Percentiles rank a stretch among this genome's conserved stretches.
Evolutionary conservation across 2,329 filamentous ascomycete species (phyloP).

Genomic region (Cercospora citrullina): DNA sequence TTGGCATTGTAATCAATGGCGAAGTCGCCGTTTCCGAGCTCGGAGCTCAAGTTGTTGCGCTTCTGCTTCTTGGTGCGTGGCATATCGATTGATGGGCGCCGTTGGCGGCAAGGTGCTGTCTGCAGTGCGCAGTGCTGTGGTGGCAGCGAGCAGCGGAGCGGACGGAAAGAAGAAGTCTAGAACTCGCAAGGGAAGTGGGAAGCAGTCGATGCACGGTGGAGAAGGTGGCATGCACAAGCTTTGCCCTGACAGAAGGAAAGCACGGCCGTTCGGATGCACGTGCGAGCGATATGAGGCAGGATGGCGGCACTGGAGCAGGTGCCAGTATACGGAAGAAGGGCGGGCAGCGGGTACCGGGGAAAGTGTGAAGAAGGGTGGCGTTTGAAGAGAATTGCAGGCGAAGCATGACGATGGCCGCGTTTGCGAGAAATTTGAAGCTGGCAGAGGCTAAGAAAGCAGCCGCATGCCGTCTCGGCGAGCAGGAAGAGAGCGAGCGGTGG

Average conservation of each 20-base stretch:
- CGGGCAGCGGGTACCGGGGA: background rate
- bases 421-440: background rate
- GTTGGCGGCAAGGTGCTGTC: background rate
- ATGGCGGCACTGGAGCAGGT: background rate
- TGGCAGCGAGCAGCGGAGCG: background rate
- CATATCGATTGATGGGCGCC: constrained; percentile 16
- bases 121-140: background rate
- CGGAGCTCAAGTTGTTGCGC: constrained; percentile 26
- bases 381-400: background rate
- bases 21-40: constrained; percentile 33
- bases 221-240: constrained; percentile 13
- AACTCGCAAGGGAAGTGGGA: background rate
- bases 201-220: background rate
- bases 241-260: constrained; percentile 11
- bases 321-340: background rate
- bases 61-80: constrained; percentile 24
- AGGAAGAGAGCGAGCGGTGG: background rate
- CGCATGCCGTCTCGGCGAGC: constrained; percentile 3
- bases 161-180: constrained; percentile 3
- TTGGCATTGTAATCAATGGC: constrained; percentile 43
- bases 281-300: background rate
- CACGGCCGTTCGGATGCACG: background rate
- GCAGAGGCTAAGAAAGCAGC: background rate
- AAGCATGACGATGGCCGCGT: background rate
- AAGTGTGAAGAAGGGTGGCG: background rate